Base-by-base conservation (phyloP, 1,139 yeast genomes). In the Yamadazyma siamensis region DNA sequence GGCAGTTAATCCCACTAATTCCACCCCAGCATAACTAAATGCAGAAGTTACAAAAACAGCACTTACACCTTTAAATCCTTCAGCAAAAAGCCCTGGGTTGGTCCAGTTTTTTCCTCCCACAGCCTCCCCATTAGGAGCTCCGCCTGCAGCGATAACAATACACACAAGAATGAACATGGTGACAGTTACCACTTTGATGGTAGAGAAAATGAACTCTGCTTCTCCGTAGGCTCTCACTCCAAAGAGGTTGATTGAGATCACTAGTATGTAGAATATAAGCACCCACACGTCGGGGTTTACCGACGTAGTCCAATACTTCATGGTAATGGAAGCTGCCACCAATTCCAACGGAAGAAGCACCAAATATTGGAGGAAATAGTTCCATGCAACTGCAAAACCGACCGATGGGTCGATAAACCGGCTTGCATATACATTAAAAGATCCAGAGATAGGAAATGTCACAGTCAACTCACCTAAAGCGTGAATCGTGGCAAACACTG, bases 181-280 rank as follows among this genome's bases (percentile, higher is more conserved):
- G 5, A 66, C 65, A 2, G 71, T 61, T 13, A 59, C 42, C 4
- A 66, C 67, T 44, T 65, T 66, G 32, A 64, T 47, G 17, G 55
- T 34, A 15, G 64, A 60, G 32, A 65, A 64, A 4, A 61, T 40
- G 36, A 64, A 65, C 39, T 65, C 72, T 6, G 68, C 65, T 47
- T 66, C 73, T 26, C 73, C 73, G 41, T 65, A 66, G 5, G 68
- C 67, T 38, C 56, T 54, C 6, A 63, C 71, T 5, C 70, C 71
- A 21, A 66, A 48, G 31, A 65, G 47, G 13, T 67, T 65, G 23
- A 66, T 62, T 25, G 56, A 45, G 9, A 64, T 48, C 21, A 65
- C 60, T 2, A 50, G 41, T 7, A 61, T 39, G 59, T 65, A 65
- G 33, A 66, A 61, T 8, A 65, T 52, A 5, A 59, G 53, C 7